phyloP scores from a whole-genome alignment of 225 moss, liverwort and hornwort genomes.

The Pseudisothecium myosuroides region DNA sequence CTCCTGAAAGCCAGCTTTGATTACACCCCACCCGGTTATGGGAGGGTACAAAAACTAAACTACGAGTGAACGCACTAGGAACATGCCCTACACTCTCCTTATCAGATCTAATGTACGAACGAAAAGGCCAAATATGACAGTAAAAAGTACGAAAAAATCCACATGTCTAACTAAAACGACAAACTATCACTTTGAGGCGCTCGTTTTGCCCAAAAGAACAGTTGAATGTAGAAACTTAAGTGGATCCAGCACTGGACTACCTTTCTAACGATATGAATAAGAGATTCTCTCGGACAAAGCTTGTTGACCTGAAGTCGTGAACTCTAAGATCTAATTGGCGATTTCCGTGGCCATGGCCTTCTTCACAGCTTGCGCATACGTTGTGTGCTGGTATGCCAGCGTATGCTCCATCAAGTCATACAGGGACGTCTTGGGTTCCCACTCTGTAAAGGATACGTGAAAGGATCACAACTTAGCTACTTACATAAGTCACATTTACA shows the following conservation, averaged over 20 bases:
- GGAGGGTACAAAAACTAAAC: background rate
- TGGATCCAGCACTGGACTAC: background rate
- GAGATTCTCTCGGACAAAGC: background rate
- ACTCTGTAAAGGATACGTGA: background rate
- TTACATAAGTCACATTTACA: accelerated
- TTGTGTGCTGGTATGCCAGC: constrained; percentile 32
- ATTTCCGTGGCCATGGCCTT: background rate
- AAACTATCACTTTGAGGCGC: background rate
- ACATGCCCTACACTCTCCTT: no score
- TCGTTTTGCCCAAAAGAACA: background rate
- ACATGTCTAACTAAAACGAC: background rate
- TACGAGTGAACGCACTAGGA: background rate
- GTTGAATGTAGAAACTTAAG: background rate
- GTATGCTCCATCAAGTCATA: constrained; percentile 41
- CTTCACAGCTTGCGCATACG: constrained; percentile 28
- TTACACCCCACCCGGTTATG: background rate
- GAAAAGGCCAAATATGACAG: background rate
- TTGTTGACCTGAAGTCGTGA: no score
- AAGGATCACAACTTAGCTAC: background rate
- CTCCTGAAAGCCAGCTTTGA: background rate
- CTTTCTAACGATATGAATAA: background rate
- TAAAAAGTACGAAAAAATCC: background rate
- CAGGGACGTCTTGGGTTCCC: constrained; percentile 46
- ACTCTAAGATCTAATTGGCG: background rate
- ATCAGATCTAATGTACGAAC: background rate